Base-by-base conservation (phyloP, 768 basidiomycete genomes). In the Fomitopsis pulvina region DNA sequence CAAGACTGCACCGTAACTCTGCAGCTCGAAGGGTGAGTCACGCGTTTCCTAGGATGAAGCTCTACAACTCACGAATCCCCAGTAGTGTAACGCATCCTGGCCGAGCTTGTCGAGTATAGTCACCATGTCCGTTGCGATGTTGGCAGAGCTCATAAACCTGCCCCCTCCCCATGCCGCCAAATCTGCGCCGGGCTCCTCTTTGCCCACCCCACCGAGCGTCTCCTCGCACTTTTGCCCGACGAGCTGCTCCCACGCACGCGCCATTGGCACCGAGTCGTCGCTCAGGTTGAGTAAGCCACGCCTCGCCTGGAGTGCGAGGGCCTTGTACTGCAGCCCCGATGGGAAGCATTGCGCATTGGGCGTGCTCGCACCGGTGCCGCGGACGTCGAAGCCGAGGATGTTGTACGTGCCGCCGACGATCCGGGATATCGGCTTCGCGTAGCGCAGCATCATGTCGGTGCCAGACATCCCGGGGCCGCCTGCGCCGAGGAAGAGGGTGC, bases 41-140 rank as follows among this genome's bases (percentile, higher is more conserved):
- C 3, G 4, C 9, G n/a, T 4, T 8, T 18, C 2, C 3, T 1
- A 12, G 10, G 2, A 14, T 8, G 8, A 2, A 1, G 1, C 10
- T 12, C 1, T 11, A 2, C 4, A 11, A 50, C 56, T 49, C 29
- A 52, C 56, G 48, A 63, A 62, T 10, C 64, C 66, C 62, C 62
- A 64, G 48, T 64, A 66, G 21, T 61, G 52, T 30, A 67, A 44
- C 50, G 59, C 59, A 14, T 63, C 62, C 20, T 49, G 47, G 1
- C 64, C 64, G 20, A 62, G 60, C 21, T 61, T 58, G 24, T 56
- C 39, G 0, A 46, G 48, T 41, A 67, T 67, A 32, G 51, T 42
- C 28, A 67, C 44, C 66, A 67, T 63, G 48, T 66, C 66, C 9
- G 58, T 53, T 10, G 64, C 60, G 16, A 64, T 61, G 22, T 51